Conservation (phyloP, 2,329 filamentous ascomycete genomes). For the Aureobasidium subglaciale region DNA sequence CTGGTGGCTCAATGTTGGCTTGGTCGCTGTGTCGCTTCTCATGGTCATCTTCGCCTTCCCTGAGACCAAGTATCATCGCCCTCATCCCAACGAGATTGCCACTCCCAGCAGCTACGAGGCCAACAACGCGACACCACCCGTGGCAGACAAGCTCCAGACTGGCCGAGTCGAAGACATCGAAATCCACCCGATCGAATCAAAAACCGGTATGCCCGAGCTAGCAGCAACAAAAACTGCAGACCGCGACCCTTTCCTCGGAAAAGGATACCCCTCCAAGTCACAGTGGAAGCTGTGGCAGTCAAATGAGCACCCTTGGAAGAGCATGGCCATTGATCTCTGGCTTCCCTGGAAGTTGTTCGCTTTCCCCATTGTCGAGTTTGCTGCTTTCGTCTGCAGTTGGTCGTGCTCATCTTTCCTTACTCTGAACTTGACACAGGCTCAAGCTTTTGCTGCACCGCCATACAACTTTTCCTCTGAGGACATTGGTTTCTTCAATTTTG, state of each 20-base stretch:
- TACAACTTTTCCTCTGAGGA: constrained; percentile 46
- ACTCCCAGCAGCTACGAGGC: not conserved
- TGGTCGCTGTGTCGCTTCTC: constrained; percentile 45
- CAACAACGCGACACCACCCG: constrained; percentile 11
- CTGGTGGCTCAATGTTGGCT: constrained; percentile 58
- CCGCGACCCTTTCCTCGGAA: constrained; percentile 49
- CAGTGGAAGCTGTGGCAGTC: constrained; percentile 51
- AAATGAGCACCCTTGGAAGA: constrained; percentile 39
- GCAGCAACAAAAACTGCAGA: constrained; percentile 33
- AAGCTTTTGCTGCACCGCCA: constrained; percentile 48
- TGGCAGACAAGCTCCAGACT: constrained; percentile 3
- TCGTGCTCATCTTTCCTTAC: constrained; percentile 51
- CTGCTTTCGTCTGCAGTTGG: constrained; percentile 57
- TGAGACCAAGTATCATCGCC: constrained; percentile 54
- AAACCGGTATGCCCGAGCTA: constrained; percentile 20
- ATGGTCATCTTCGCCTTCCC: constrained; percentile 55
- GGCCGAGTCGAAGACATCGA: constrained; percentile 17
- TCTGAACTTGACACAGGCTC: constrained; percentile 53
- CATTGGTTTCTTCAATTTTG: constrained; percentile 53
- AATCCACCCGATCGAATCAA: constrained; percentile 21
- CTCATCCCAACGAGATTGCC: constrained; percentile 27
- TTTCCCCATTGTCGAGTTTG: constrained; percentile 57
- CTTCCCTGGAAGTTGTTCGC: constrained; percentile 55
- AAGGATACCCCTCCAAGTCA: constrained; percentile 46
- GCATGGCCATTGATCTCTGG: constrained; percentile 49